A percentile compares a stretch with the other conserved stretches of the same genome.
Conservation (phyloP, 129 eudicot genomes). For the Flaveria sonorensis region DNA sequence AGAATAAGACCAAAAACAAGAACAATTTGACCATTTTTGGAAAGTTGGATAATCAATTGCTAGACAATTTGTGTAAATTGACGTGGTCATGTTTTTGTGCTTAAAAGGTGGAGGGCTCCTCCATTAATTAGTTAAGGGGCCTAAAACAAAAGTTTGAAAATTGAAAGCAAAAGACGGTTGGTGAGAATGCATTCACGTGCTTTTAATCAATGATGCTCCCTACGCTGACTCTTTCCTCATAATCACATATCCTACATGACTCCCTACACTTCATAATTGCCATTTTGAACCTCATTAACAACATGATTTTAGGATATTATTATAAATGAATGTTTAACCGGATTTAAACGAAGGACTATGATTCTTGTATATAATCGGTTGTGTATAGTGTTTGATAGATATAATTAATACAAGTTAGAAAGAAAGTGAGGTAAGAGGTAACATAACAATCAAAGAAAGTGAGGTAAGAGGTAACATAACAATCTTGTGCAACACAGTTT, state of each 20-base stretch:
- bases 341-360: too few species aligned
- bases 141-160: background rate
- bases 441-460: too few species aligned
- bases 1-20: too few species aligned
- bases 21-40: too few species aligned
- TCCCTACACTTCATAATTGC: background rate
- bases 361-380: too few species aligned
- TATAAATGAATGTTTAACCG: too few species aligned
- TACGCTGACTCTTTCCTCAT: slow-evolving; percentile 11
- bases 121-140: background rate
- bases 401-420: background rate
- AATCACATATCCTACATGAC: slow-evolving; percentile 28
- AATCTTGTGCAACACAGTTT: too few species aligned
- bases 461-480: too few species aligned
- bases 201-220: slow-evolving; percentile 35
- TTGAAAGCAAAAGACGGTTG: slow-evolving; percentile 26
- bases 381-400: background rate
- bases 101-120: background rate
- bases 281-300: background rate
- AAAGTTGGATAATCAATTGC: too few species aligned
- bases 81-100: too few species aligned
- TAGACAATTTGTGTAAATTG: too few species aligned
- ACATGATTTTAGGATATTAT: background rate
- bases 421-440: background rate
- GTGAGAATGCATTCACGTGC: slow-evolving; percentile 33